phyloP scores from a whole-genome alignment of 495 filamentous ascomycete genomes.

The Chaetomium fimeti region DNA sequence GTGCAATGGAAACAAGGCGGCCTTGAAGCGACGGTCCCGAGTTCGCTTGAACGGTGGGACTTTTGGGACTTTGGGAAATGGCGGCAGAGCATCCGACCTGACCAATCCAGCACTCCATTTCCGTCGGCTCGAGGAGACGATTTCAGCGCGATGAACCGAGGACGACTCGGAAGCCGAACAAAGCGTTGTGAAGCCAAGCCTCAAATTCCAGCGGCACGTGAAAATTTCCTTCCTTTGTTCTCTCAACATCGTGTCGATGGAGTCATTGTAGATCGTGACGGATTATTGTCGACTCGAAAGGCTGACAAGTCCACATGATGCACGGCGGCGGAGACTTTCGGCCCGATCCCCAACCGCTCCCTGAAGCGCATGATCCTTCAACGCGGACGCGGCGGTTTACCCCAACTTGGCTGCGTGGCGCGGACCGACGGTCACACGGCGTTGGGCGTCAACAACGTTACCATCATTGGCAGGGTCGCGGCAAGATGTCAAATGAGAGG shows the following conservation, averaged over 20 bases:
- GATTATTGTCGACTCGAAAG: background rate
- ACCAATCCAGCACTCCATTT: background rate
- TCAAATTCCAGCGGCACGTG: background rate
- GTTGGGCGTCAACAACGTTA: no score
- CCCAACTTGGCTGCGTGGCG: background rate
- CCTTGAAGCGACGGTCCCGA: background rate
- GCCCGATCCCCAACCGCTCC: conserved; percentile 2
- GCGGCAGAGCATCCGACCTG: background rate
- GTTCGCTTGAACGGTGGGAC: background rate
- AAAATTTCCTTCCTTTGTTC: background rate
- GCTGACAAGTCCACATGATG: conserved; percentile 1
- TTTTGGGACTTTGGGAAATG: conserved; percentile 1
- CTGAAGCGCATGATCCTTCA: background rate
- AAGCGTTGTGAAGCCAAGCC: background rate
- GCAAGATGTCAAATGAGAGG: no score
- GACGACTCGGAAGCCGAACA: background rate
- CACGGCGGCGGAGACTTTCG: conserved; percentile 2
- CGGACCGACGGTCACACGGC: no score
- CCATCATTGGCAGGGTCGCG: no score
- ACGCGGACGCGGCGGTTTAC: background rate
- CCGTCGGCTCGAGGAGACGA: background rate
- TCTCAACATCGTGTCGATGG: background rate
- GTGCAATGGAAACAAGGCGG: background rate
- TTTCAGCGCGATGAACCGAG: background rate
- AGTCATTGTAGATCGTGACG: background rate